Evolutionary conservation across 1,284 basidiomycete species (phyloP).

Genomic region (Waitea zeae): DNA sequence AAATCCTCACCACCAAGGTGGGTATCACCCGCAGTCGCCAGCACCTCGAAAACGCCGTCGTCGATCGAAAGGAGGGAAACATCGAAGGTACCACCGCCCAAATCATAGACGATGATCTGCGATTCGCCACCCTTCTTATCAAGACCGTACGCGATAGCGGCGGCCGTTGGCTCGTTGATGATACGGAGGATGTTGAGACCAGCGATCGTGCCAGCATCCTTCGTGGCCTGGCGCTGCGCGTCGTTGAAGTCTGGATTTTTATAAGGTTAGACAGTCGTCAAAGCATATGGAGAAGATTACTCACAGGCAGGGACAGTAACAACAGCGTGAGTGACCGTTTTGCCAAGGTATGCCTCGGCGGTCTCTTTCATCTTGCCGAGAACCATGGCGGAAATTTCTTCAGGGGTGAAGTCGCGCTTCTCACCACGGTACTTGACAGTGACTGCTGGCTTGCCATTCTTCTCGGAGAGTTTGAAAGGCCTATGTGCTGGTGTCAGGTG

Average conservation of each 20-base stretch:
- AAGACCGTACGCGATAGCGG: constrained; percentile 95
- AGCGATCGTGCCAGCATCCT: constrained; percentile 95
- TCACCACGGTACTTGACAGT: constrained; percentile 78
- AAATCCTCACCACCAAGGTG: constrained; percentile 99
- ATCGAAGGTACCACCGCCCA: constrained; percentile 70
- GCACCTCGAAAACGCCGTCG: constrained; percentile 95
- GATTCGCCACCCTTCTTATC: constrained; percentile 92
- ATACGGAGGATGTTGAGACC: constrained; percentile 94
- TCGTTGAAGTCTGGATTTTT: constrained; percentile 78
- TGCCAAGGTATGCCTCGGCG: constrained; percentile 92
- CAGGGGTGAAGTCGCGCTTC: constrained; percentile 70
- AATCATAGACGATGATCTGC: constrained; percentile 94
- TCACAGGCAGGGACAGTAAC: constrained; percentile 92
- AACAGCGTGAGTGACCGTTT: constrained; percentile 94
- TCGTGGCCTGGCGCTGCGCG: constrained; percentile 97
- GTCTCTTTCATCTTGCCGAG: constrained; percentile 98
- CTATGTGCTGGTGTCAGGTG: constrained; percentile 11
- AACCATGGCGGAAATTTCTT: constrained; percentile 92
- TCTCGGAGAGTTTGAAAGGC: constrained; percentile 72
- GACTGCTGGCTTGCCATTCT: constrained; percentile 76
- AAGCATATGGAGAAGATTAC: too few relatives aligned
- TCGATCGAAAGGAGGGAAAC: constrained; percentile 96
- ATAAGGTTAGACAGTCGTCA: neutral
- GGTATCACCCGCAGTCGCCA: constrained; percentile 96
- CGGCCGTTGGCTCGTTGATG: constrained; percentile 98